A percentile compares a stretch with the other conserved stretches of the same genome.
phyloP scores from a whole-genome alignment of 345 rosid genomes.

The Citrus cavaleriei region DNA sequence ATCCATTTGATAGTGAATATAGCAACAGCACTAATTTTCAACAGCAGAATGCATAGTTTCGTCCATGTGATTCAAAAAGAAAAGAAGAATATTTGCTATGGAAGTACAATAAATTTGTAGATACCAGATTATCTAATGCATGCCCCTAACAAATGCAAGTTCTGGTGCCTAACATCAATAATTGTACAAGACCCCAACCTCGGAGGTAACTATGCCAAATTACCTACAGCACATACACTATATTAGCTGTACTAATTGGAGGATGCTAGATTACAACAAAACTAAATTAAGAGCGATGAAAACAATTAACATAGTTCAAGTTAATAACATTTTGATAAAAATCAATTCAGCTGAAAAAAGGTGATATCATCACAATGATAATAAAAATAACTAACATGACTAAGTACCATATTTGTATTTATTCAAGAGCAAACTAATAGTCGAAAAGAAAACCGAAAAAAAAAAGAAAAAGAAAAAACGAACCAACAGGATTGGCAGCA shows the following conservation, averaged over 20 bases:
- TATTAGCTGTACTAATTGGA: not conserved
- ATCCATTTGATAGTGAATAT: not conserved
- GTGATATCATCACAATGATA: not conserved
- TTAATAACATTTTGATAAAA: not conserved
- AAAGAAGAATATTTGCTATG: not conserved
- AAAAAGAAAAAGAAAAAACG: constrained; percentile 1
- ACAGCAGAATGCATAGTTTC: not conserved
- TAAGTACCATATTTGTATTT: not conserved
- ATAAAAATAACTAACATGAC: not conserved
- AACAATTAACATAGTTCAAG: not conserved
- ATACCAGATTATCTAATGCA: not conserved
- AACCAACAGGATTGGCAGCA: constrained; percentile 94
- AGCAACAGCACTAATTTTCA: not conserved
- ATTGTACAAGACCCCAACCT: not conserved
- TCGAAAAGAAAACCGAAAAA: not conserved
- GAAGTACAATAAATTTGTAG: not conserved
- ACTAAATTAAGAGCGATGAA: not conserved
- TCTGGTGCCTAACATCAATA: not conserved
- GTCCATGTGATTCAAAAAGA: not conserved
- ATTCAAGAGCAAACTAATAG: not conserved
- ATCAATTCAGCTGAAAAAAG: not conserved
- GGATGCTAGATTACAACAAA: not conserved
- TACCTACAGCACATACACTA: not conserved
- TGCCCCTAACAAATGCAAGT: not conserved
- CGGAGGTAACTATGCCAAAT: not conserved